phyloP scores from a whole-genome alignment of 257 asterid species.

The Thymus mandschuricus region DNA sequence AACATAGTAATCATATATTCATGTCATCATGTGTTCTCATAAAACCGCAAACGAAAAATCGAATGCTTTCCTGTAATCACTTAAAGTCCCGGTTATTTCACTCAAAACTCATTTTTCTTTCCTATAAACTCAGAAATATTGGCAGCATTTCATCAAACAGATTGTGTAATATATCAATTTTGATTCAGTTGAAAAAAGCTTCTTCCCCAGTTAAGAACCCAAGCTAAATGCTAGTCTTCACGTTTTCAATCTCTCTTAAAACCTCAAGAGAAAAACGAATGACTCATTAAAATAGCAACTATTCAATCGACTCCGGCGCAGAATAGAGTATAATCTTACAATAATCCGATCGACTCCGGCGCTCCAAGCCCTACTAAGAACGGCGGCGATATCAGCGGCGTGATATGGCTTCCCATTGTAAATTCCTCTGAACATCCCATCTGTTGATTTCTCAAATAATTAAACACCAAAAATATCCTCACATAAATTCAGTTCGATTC shows the following conservation, averaged over 20 bases:
- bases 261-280: not conserved
- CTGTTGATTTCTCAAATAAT: constrained; percentile 43
- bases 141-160: too few relatives aligned
- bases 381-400: constrained; percentile 76
- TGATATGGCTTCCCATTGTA: constrained; percentile 93
- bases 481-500: not conserved
- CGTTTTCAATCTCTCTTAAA: constrained; percentile 10
- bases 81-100: constrained; percentile 12
- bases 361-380: constrained; percentile 90
- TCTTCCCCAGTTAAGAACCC: not conserved
- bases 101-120: constrained; percentile 14
- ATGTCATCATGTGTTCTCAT: too few relatives aligned
- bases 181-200: constrained; percentile 7
- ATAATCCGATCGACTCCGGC: constrained; percentile 94
- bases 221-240: constrained; percentile 1
- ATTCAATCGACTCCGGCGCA: too few relatives aligned
- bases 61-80: not conserved
- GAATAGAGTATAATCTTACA: too few relatives aligned
- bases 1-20: constrained; percentile 22
- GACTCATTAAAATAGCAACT: too few relatives aligned
- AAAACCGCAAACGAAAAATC: constrained; percentile 5
- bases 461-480: not conserved
- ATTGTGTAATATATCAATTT: not conserved
- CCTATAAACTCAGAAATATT: too few relatives aligned
- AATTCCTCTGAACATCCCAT: constrained; percentile 89